Base-by-base conservation (phyloP, 371 early-diverging fungal genomes). In the Chytridiales sp. region DNA sequence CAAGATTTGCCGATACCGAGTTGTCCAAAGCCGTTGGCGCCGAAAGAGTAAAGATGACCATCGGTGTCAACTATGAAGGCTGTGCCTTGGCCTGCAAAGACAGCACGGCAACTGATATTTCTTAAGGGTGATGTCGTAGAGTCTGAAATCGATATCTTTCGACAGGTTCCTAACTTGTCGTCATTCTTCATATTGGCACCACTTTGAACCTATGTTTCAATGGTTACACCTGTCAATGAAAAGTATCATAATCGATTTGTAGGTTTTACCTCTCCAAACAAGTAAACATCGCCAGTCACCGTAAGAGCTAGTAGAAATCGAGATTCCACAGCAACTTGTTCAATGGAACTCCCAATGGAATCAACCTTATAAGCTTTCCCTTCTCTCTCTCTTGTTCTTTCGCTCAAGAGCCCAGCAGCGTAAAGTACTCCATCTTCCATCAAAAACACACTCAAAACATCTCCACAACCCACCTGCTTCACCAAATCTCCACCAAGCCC, bases 21-120 rank as follows among this genome's bases (percentile, higher is more conserved):
- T 34, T 49, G 50, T 9, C 50, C 50, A 22, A 22, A 49, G 21
- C 31, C 31, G 34, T 49, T 49, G 9, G 50, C 21, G n/a, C 50
- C 50, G 27, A 49, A 49, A 11, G 26, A 22, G 50, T 30, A 29
- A 34, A 27, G 17, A 5, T 8, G 21, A 6, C 50, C 50, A 11
- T 49, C 5, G 13, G 8, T 29, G 21, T 49, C 50, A 29, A 49
- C 21, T n/a, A 31, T 31, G 27, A 49, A 49, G 9, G 31, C 50
- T 5, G 8, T 27, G 27, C 31, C 26, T 17, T 22, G 34, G 8
- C 50, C 50, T 27, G 50, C 50, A 49, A 30, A 49, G 34, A 49
- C 50, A 21, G 31, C n/a, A 34, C 15, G 9, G 9, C 9, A 49
- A 49, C 9, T 17, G 9, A 34, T 8, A n/a, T 21, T 8, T 19